Evolutionary conservation across 306 rosid genomes (phyloP).

Genomic region (Dryas alaskensis): DNA sequence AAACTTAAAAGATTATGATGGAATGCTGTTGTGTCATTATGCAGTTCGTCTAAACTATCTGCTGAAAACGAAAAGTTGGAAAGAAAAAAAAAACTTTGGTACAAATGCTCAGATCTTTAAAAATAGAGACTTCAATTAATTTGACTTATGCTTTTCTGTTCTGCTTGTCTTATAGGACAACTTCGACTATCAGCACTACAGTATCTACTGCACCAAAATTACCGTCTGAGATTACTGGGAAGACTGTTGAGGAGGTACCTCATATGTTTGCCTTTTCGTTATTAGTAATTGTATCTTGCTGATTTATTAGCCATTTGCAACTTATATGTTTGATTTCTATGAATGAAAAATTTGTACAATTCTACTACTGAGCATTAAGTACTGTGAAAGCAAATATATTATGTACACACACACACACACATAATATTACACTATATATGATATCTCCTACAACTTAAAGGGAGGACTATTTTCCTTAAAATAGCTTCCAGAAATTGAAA

Average conservation of each 20-base stretch:
- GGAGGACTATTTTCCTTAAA: constrained; percentile 5
- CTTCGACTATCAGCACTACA: constrained; percentile 53
- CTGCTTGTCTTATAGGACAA: constrained; percentile 51
- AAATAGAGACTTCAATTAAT: neutral
- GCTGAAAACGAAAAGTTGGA: neutral
- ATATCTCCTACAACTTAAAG: neutral
- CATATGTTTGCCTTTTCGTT: constrained; percentile 5
- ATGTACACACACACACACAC: neutral
- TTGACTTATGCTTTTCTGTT: constrained; percentile 26
- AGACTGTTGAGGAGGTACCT: constrained; percentile 92
- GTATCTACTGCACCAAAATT: constrained; percentile 59
- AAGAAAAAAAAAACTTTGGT: neutral
- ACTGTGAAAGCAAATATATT: neutral
- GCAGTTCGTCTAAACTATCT: neutral
- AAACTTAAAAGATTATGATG: neutral
- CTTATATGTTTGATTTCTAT: neutral
- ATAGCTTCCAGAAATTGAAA: neutral
- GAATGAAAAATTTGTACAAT: neutral
- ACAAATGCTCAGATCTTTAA: neutral
- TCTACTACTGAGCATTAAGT: neutral
- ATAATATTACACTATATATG: neutral
- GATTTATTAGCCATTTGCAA: neutral
- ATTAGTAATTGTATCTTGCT: neutral
- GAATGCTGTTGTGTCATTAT: neutral
- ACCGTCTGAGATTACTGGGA: constrained; percentile 93